Conservation (phyloP, 2,329 filamentous ascomycete species). For the Fusarium graminum region DNA sequence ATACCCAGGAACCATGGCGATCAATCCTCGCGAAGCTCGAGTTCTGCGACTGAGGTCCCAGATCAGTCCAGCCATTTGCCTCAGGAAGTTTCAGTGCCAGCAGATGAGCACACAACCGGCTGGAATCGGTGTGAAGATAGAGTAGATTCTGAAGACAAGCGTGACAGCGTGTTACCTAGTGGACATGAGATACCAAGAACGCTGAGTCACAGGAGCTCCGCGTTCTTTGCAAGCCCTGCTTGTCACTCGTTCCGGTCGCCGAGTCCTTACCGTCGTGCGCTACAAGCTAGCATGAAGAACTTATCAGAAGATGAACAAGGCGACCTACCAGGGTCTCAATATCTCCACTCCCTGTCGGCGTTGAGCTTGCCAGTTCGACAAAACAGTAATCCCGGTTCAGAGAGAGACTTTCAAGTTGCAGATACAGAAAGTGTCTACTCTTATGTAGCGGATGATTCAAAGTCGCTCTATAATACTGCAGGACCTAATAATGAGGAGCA, state of each 20-base stretch:
- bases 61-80: neutral
- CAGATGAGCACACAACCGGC: neutral
- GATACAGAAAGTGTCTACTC: constrained; percentile 67
- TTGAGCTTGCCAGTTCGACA: constrained; percentile 57
- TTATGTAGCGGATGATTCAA: constrained; percentile 44
- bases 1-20: constrained; percentile 48
- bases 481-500: neutral
- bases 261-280: constrained; percentile 67
- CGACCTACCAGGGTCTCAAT: constrained; percentile 52
- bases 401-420: constrained; percentile 54
- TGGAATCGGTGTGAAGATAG: neutral
- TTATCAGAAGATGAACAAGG: constrained; percentile 48
- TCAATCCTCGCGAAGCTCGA: neutral
- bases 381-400: constrained; percentile 57
- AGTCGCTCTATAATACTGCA: neutral
- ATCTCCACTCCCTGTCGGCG: constrained; percentile 58
- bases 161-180: neutral
- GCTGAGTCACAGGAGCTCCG: constrained; percentile 60
- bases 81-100: neutral
- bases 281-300: constrained; percentile 61
- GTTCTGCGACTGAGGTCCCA: constrained; percentile 12
- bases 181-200: constrained; percentile 46
- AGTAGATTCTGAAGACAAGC: constrained; percentile 3
- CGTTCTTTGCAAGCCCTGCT: constrained; percentile 65
- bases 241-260: constrained; percentile 66